These are phyloP conservation scores for Fusarium acutatum DNA, from an alignment of 2,329 filamentous ascomycete species.

Conservation along the genomic window DNA sequence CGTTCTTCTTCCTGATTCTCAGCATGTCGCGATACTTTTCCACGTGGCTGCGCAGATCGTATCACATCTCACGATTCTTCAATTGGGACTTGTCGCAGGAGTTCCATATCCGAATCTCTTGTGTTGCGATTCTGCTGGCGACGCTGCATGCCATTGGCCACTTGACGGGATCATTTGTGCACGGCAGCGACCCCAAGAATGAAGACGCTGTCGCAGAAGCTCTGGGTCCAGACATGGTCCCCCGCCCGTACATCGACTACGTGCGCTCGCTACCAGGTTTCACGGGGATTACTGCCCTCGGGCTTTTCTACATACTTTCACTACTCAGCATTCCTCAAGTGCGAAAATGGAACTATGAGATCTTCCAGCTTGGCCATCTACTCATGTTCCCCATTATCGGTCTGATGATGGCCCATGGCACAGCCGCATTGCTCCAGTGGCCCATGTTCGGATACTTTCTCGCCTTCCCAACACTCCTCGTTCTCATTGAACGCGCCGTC, in stretches of 20 bases:
- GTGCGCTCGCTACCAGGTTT: constrained; percentile 58
- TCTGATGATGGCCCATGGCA: constrained; percentile 64
- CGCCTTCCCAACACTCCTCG: constrained; percentile 60
- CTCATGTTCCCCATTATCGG: constrained; percentile 68
- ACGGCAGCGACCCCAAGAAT: constrained; percentile 55
- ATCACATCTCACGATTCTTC: constrained; percentile 61
- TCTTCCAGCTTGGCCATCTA: constrained; percentile 65
- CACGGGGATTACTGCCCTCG: constrained; percentile 58
- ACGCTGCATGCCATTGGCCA: constrained; percentile 64
- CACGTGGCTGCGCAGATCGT: constrained; percentile 60
- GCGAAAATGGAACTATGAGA: constrained; percentile 61
- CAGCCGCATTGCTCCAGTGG: constrained; percentile 58
- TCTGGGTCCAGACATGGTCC: constrained; percentile 54
- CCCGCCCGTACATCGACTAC: constrained; percentile 56
- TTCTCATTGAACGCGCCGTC: constrained; percentile 58
- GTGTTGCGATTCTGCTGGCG: constrained; percentile 58
- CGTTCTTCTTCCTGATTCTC: constrained; percentile 65
- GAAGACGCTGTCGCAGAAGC: constrained; percentile 55
- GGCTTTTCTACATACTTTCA: constrained; percentile 59
- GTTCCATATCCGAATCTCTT: constrained; percentile 65
- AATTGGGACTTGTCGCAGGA: constrained; percentile 65
- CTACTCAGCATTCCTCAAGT: constrained; percentile 60
- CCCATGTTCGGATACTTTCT: constrained; percentile 67
- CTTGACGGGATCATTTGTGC: constrained; percentile 60
- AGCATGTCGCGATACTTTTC: constrained; percentile 67